Base-by-base conservation (phyloP, 2,329 filamentous ascomycete species). In the Tolypocladium tropicale region DNA sequence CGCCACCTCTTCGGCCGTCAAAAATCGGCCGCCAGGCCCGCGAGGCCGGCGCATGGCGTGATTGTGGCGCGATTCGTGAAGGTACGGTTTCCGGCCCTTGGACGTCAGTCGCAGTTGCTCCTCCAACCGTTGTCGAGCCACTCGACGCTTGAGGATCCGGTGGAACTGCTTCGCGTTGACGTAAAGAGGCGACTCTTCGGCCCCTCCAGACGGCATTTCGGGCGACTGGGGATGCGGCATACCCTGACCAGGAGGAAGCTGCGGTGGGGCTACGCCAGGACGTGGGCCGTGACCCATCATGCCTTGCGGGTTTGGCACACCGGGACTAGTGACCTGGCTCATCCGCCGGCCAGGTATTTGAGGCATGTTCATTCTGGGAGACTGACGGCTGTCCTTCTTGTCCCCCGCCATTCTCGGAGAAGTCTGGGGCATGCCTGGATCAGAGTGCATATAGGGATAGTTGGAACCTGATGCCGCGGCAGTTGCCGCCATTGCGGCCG, bases 151-250 rank as follows among this genome's bases (percentile, higher is more conserved):
- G 55, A 99, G 74, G 52, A 99, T 99, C 30, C 94, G 88, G 69
- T 99, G 94, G 64, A 99, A 99, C 67, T 99, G 94, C 71, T 99
- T 99, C 6, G 94, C 94, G 66, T 99, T 99, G 66, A 99, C 94
- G 64, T 99, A 99, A 1, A 99, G 77, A 0, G 94, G 94, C 0
- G 93, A 93, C 68, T 99, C 94, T 70, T 97, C 94, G 4, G 85
- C 84, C 16, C 81, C 81, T 16, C 80, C 78, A 3, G 86, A 77
- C 1, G 88, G 81, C 64, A 94, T 83, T 68, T 96, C 92, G 9
- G 90, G 89, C 1, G 90, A 93, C 60, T 89, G 85, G 4, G 83
- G 82, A 50, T 82, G 82, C 57, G 83, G 84, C 73, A 86, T 85
- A 60, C 81, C 78, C 67, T 87, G 86, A 10, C 81, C 78, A 11